Conservation (phyloP, 768 basidiomycete species). For the Amyloporia xantha region DNA sequence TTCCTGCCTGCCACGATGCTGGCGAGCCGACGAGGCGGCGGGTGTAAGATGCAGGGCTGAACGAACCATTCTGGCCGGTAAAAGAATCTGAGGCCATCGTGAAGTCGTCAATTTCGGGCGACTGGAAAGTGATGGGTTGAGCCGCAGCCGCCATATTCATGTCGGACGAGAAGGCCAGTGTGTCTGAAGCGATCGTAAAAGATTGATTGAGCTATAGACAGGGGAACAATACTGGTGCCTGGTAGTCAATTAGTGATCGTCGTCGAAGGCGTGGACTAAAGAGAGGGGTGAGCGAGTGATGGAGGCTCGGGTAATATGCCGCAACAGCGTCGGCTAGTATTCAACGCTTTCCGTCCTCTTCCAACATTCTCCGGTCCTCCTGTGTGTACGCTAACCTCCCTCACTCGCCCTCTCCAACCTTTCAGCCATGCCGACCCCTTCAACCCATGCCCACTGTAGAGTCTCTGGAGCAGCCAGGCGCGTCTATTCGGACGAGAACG, state of each 20-base stretch:
- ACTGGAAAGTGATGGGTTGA: constrained; percentile 38
- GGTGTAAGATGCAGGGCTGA: constrained; percentile 63
- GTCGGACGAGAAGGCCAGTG: constrained; percentile 5
- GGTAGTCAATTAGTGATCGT: constrained; percentile 5
- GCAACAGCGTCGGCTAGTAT: too few species aligned
- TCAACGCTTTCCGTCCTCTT: too few species aligned
- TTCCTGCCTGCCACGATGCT: constrained; percentile 60
- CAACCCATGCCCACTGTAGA: too few species aligned
- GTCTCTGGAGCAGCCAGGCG: too few species aligned
- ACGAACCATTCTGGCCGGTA: constrained; percentile 35
- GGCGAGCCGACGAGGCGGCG: constrained; percentile 67
- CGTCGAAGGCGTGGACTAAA: constrained; percentile 6
- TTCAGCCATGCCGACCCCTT: too few species aligned
- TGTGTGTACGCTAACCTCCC: too few species aligned
- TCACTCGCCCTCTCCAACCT: too few species aligned
- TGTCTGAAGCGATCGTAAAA: constrained; percentile 4
- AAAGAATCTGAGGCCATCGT: constrained; percentile 45
- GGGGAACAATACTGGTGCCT: too few species aligned
- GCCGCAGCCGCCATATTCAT: constrained; percentile 35
- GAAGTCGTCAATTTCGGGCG: constrained; percentile 21
- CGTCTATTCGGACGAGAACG: too few species aligned
- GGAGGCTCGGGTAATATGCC: constrained; percentile 11
- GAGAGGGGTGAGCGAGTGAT: constrained; percentile 6
- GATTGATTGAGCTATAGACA: constrained; percentile 2
- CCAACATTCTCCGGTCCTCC: too few species aligned